Base-by-base conservation (phyloP, 2,329 filamentous ascomycete genomes). In the Arthrobotrys conoides region DNA sequence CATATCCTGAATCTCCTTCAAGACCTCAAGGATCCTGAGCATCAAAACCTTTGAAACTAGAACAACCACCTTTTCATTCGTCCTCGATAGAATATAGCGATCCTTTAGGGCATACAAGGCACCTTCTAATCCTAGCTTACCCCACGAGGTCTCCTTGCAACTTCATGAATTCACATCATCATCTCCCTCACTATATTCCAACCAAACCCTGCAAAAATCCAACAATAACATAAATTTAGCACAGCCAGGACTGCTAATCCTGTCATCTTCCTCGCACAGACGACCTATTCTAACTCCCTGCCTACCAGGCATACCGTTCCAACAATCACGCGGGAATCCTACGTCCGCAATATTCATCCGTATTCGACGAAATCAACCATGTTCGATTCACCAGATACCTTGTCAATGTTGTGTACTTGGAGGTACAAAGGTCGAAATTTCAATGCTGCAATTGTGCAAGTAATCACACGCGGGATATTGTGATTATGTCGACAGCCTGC, bases 101-200 rank as follows among this genome's bases (percentile, higher is more conserved):
- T 65, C 44, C 61, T 65, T 65, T 65, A 48, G 41, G 61, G 61
- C 61, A 49, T 65, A 65, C 61, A 49, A 36, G 61, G 61, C 44
- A 12, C 18, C 24, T 41, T n/a, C 20, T 14, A 30, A 65, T 38
- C 61, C 61, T n/a, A 33, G 38, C 16, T 14, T 44, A 57, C 65
- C 18, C 66, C 66, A 36, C 38, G 38, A 61, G 66, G 38, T 22
- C 49, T 33, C 66, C 66, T 48, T 70, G 66, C 27, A 49, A 12
- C 59, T 51, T 51, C 27, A 30, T 3, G n/a, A n/a, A n/a, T n/a
- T n/a, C 8, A 61, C 64, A 51, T 20, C 44, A 18, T n/a, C 30
- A n/a, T 9, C 64, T 41, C 44, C 18, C 12, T n/a, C 16, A 16
- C 30, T 18, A 18, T 33, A 46, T 8, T 27, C 27, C 48, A 44